phyloP scores from a whole-genome alignment of 106 monocot genomes.

The Ottelia alismoides region DNA sequence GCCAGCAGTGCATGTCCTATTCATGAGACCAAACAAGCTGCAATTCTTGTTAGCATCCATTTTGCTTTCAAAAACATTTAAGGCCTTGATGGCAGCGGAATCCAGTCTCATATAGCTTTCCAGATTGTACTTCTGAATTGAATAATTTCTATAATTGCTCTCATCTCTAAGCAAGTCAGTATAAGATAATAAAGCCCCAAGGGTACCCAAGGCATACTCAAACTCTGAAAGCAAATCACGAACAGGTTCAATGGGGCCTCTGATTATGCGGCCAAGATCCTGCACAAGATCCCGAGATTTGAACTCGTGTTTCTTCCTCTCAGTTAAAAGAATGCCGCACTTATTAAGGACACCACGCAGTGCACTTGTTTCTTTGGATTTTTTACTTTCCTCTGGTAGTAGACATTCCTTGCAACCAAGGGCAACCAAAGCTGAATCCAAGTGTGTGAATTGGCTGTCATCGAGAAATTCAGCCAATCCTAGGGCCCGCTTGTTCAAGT shows the following conservation, averaged over 20 bases:
- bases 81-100: constrained; percentile 81
- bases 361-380: constrained; percentile 34
- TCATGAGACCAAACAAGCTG: constrained; percentile 96
- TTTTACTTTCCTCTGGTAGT: constrained; percentile 60
- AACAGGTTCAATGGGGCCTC: constrained; percentile 83
- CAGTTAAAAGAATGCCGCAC: constrained; percentile 77
- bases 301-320: constrained; percentile 89
- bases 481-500: constrained; percentile 63
- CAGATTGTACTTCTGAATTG: constrained; percentile 70
- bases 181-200: constrained; percentile 84
- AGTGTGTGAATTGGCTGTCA: constrained; percentile 88
- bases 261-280: constrained; percentile 82
- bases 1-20: constrained; percentile 95
- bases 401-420: constrained; percentile 97
- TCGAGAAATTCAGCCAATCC: constrained; percentile 92
- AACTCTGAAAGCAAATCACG: constrained; percentile 81
- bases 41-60: constrained; percentile 96
- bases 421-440: constrained; percentile 81
- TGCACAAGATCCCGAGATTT: constrained; percentile 86
- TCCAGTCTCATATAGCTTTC: constrained; percentile 92
- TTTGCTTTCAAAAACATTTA: constrained; percentile 87
- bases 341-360: constrained; percentile 49
- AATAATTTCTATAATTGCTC: constrained; percentile 78
- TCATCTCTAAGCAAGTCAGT: constrained; percentile 76
- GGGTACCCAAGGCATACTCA: constrained; percentile 58